Conservation (phyloP, 176 grass and related monocot species). For the Stipa capillata region DNA sequence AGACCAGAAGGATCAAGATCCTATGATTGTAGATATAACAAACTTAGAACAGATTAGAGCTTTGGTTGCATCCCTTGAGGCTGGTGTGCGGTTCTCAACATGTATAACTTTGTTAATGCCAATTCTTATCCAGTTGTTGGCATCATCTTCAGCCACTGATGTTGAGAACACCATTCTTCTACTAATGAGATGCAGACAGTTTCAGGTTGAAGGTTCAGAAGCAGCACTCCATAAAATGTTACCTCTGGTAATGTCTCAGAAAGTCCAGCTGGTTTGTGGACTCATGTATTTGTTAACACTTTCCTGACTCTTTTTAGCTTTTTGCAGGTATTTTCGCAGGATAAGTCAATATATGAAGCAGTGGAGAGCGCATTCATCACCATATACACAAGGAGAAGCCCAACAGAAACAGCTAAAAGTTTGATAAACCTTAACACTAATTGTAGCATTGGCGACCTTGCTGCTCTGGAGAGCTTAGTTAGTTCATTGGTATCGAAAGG, state of each 20-base stretch:
- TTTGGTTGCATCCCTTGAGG: slow-evolving; percentile 92
- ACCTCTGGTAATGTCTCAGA: slow-evolving; percentile 56
- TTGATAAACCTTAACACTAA: slow-evolving; percentile 61
- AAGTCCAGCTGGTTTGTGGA: slow-evolving; percentile 13
- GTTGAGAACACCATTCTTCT: slow-evolving; percentile 91
- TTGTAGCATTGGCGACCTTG: slow-evolving; percentile 81
- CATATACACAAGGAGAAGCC: slow-evolving; percentile 69
- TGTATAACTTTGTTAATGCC: slow-evolving; percentile 82
- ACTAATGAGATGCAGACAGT: slow-evolving; percentile 94
- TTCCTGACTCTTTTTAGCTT: not conserved
- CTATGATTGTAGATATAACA: slow-evolving; percentile 55
- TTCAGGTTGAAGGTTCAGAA: slow-evolving; percentile 97
- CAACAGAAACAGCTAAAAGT: slow-evolving; percentile 82
- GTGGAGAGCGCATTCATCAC: slow-evolving; percentile 89
- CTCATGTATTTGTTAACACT: not conserved
- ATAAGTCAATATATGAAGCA: slow-evolving; percentile 95
- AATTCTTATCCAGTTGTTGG: slow-evolving; percentile 74
- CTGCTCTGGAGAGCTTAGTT: slow-evolving; percentile 78
- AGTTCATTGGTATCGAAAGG: slow-evolving; percentile 73
- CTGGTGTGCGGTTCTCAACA: slow-evolving; percentile 76
- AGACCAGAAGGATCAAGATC: slow-evolving; percentile 48
- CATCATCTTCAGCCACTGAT: slow-evolving; percentile 90
- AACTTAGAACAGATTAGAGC: slow-evolving; percentile 92
- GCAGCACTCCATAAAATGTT: slow-evolving; percentile 80
- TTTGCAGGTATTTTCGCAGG: slow-evolving; percentile 91